phyloP scores from a whole-genome alignment of 176 grass and related monocot genomes.

The Oryza punctata region DNA sequence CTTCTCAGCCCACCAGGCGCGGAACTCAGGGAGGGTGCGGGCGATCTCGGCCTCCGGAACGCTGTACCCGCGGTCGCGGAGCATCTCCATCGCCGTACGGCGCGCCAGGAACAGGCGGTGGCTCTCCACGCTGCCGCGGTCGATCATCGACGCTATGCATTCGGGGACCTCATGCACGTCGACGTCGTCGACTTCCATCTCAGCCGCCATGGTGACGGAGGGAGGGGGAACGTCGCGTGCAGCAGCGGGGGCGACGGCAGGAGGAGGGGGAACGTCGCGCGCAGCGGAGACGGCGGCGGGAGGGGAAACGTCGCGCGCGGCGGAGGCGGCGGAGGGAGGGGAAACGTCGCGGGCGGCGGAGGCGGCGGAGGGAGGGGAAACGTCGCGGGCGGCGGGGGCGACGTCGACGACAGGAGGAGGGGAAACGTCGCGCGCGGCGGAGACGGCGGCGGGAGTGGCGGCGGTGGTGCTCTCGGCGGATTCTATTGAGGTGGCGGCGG shows the following conservation, averaged over 20 bases:
- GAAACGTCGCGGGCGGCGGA: background rate
- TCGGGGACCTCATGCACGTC: constrained; percentile 12
- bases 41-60: constrained; percentile 53
- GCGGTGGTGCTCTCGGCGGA: background rate
- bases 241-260: background rate
- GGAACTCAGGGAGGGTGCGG: constrained; percentile 74
- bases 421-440: background rate
- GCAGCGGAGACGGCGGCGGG: background rate
- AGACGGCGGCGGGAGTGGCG: background rate
- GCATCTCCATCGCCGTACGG: constrained; percentile 86
- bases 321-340: background rate
- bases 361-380: background rate
- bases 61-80: constrained; percentile 72
- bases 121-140: constrained; percentile 65
- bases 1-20: constrained; percentile 53
- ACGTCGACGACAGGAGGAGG: too few relatives aligned
- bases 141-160: constrained; percentile 69
- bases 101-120: constrained; percentile 82
- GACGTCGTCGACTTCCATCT: background rate
- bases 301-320: background rate
- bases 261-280: background rate
- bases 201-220: background rate
- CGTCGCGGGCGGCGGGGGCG: background rate
- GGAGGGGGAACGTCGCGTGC: too few relatives aligned
- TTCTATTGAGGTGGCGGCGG: background rate